Percentiles rank a stretch among this genome's conserved stretches.
Conservation (phyloP, 176 grass and related monocot species). For the Areca catechu region DNA sequence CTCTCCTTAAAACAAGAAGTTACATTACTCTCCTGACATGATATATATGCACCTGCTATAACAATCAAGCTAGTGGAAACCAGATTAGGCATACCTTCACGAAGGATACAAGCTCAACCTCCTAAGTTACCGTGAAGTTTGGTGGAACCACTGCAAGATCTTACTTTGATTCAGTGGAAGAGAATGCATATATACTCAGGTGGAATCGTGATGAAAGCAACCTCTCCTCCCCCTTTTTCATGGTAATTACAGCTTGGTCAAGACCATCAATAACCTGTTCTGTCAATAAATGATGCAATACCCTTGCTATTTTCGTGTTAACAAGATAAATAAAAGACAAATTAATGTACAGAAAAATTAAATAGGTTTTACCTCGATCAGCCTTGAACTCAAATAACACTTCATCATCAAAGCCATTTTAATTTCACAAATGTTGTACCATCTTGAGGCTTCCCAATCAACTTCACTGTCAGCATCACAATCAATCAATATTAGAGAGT, state of each 20-base stretch:
- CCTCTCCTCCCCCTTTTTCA: constrained; percentile 98
- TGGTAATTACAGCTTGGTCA: constrained; percentile 72
- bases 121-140: constrained; percentile 68
- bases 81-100: constrained; percentile 40
- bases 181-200: constrained; percentile 80
- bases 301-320: not conserved
- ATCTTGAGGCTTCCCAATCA: constrained; percentile 72
- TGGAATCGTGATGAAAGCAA: constrained; percentile 84
- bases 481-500: constrained; percentile 8
- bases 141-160: constrained; percentile 73
- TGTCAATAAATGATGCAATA: constrained; percentile 18
- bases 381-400: constrained; percentile 80
- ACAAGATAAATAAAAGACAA: constrained; percentile 3
- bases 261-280: constrained; percentile 81
- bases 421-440: constrained; percentile 72
- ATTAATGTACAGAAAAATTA: not conserved
- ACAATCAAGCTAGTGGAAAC: too few relatives aligned
- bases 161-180: constrained; percentile 60
- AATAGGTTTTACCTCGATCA: constrained; percentile 53
- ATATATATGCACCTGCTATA: too few relatives aligned
- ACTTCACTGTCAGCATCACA: constrained; percentile 54
- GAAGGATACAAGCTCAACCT: constrained; percentile 94
- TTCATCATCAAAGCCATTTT: constrained; percentile 73
- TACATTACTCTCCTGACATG: not conserved
- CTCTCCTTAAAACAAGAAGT: constrained; percentile 54